phyloP scores from a whole-genome alignment of 495 filamentous ascomycete genomes.

The Lentithecium fluviatile region DNA sequence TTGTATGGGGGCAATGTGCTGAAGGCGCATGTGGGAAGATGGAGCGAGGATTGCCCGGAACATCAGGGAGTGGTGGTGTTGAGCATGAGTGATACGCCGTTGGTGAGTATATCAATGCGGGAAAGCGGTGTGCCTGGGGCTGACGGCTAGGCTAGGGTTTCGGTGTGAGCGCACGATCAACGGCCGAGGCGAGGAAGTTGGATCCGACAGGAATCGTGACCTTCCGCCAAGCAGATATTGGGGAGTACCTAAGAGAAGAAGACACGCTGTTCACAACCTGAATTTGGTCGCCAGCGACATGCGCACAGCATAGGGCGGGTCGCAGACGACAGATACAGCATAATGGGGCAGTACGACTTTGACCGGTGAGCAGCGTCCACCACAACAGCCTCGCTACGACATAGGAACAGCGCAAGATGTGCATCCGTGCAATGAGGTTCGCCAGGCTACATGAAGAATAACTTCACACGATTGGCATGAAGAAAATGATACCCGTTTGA shows the following conservation, averaged over 20 bases:
- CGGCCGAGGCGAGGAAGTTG: slow-evolving; percentile 72
- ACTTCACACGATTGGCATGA: too few relatives aligned
- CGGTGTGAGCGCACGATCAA: slow-evolving; percentile 78
- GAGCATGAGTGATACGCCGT: slow-evolving; percentile 71
- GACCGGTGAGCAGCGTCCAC: too few relatives aligned
- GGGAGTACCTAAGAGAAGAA: slow-evolving; percentile 85
- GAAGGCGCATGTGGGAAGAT: slow-evolving; percentile 88
- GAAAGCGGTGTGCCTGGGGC: background rate
- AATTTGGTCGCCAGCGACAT: too few relatives aligned
- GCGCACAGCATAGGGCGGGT: too few relatives aligned
- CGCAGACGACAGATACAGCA: too few relatives aligned
- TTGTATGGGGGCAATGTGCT: slow-evolving; percentile 86
- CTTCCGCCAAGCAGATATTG: slow-evolving; percentile 85
- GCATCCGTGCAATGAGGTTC: too few relatives aligned
- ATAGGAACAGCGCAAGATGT: too few relatives aligned
- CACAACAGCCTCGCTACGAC: too few relatives aligned
- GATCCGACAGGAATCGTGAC: slow-evolving; percentile 86
- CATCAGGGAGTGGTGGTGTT: slow-evolving; percentile 75
- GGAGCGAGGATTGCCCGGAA: slow-evolving; percentile 81
- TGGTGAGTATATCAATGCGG: slow-evolving; percentile 49
- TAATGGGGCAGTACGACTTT: too few relatives aligned
- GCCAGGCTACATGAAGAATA: too few relatives aligned
- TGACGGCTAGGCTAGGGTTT: slow-evolving; percentile 57
- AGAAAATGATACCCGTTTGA: too few relatives aligned
- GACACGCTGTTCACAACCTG: slow-evolving; percentile 48